Percentiles rank a stretch among this genome's conserved stretches.
These are phyloP conservation scores for Penicillium subrubescens DNA, from an alignment of 495 filamentous ascomycete genomes.

Conservation along the genomic window DNA sequence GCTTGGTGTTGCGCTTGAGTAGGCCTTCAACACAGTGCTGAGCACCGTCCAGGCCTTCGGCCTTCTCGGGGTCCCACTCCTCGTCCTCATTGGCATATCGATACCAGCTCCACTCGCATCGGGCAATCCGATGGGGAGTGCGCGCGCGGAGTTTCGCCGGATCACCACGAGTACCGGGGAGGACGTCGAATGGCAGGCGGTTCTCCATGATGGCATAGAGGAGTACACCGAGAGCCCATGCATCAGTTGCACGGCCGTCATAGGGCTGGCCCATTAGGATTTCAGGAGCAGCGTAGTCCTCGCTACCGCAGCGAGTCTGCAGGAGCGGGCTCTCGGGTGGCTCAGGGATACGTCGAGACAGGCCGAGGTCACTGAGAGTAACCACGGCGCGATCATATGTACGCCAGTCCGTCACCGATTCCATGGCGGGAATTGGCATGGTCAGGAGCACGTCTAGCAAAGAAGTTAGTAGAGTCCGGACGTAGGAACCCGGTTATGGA, in stretches of 20 bases:
- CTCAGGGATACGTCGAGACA: constrained; percentile 79
- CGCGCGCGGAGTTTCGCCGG: constrained; percentile 69
- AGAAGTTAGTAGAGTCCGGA: background rate
- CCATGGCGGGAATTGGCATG: constrained; percentile 59
- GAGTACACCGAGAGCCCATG: constrained; percentile 92
- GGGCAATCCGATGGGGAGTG: constrained; percentile 89
- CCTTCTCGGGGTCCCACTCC: constrained; percentile 64
- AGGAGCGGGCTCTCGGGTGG: constrained; percentile 71
- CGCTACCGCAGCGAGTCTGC: constrained; percentile 87
- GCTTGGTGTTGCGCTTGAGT: constrained; percentile 73
- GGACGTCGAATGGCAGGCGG: constrained; percentile 86
- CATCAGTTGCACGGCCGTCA: constrained; percentile 89
- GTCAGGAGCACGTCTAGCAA: constrained; percentile 85
- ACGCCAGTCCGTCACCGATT: constrained; percentile 59
- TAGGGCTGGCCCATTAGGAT: constrained; percentile 94
- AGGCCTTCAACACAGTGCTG: constrained; percentile 79
- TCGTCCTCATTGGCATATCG: constrained; percentile 76
- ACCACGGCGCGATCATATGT: constrained; percentile 77
- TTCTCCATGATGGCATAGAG: constrained; percentile 93
- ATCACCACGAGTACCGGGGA: constrained; percentile 70
- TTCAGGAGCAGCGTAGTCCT: constrained; percentile 96
- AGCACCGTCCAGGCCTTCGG: constrained; percentile 68
- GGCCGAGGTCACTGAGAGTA: constrained; percentile 88
- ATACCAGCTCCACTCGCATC: constrained; percentile 93
- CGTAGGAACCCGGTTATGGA: background rate